These are phyloP conservation scores for Omphalotus guepiniiformis DNA, from an alignment of 768 basidiomycete genomes.

Conservation along the genomic window DNA sequence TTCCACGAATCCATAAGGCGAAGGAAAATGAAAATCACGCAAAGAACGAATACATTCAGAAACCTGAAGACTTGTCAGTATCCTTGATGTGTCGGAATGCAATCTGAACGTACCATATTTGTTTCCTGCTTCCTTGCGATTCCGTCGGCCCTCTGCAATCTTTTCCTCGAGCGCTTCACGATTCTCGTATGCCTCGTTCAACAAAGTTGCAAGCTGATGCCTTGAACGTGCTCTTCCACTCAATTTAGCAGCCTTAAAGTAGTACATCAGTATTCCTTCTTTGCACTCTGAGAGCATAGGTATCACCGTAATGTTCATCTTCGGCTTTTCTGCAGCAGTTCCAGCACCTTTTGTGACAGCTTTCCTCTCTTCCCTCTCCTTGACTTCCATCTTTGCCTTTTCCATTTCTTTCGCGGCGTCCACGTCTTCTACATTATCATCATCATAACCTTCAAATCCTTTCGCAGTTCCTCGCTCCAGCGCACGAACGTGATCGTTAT, in stretches of 20 bases:
- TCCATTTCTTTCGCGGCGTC: constrained; percentile 77
- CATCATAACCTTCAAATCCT: constrained; percentile 66
- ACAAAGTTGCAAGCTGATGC: constrained; percentile 75
- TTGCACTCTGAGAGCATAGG: too few species aligned
- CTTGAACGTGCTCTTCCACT: constrained; percentile 66
- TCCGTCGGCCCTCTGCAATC: constrained; percentile 78
- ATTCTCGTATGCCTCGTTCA: constrained; percentile 81
- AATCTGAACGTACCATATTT: constrained; percentile 80
- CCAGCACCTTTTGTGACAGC: constrained; percentile 61
- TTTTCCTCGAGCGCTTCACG: constrained; percentile 78
- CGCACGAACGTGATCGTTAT: constrained; percentile 66
- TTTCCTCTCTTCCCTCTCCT: constrained; percentile 75
- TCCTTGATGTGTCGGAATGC: too few species aligned
- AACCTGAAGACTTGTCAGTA: constrained; percentile 29
- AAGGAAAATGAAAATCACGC: too few species aligned
- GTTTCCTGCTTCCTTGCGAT: constrained; percentile 86
- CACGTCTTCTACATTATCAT: constrained; percentile 50
- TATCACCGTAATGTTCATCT: constrained; percentile 80
- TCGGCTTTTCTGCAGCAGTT: constrained; percentile 58
- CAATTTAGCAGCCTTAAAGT: constrained; percentile 61
- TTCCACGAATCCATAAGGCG: too few species aligned
- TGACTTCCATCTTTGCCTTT: constrained; percentile 65
- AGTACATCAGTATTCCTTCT: too few species aligned
- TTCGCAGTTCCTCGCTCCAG: constrained; percentile 64
- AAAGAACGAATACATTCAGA: constrained; percentile 21